Base-by-base conservation (phyloP, 106 monocot genomes). In the Phalaenopsis aphrodite region DNA sequence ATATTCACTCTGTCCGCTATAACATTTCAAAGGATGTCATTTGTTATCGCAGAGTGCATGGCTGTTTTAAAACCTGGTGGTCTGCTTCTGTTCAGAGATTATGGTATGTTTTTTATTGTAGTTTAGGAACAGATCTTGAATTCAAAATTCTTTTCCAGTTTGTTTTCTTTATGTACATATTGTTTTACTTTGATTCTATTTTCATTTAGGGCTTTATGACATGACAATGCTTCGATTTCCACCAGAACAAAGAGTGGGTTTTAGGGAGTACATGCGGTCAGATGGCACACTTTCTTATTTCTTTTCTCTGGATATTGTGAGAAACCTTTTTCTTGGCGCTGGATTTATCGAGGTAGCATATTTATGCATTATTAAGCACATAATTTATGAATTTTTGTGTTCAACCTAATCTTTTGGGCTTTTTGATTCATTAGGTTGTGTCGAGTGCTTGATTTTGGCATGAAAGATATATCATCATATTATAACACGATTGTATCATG, bases 201-300 rank as follows among this genome's bases (percentile, higher is more conserved):
- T 64, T 12, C 5, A 56, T 5, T 74, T 84, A 98, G 97, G 97
- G 41, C 86, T 98, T 15, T 98, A 92, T 92, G 97, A 98, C 87
- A 94, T 98, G 97, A 94, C 94, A 73, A 98, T 98, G 98, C 92
- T 98, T 78, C 85, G 92, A 67, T 98, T 98, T 89, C 85, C 84
- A 17, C 77, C 85, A n/a, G 79, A 89, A 42, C 94, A 98, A 80
- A 92, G 84, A 87, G 80, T 89, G 5, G 92, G 92, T 37, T 87
- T 85, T 81, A 78, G 90, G 61, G 94, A 94, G 78, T 94, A 98
- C 78, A 82, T 85, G 78, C 85, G 98, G 30, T 94, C 82, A 79
- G 94, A 98, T 87, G 98, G 98, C 19, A 98, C 98, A 76, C 82
- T 90, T 79, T 98, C 98, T 49, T 98, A 89, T 84, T 98, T 98